These are phyloP conservation scores for Acacia pycnantha DNA, from an alignment of 331 rosid species.

Conservation along the genomic window DNA sequence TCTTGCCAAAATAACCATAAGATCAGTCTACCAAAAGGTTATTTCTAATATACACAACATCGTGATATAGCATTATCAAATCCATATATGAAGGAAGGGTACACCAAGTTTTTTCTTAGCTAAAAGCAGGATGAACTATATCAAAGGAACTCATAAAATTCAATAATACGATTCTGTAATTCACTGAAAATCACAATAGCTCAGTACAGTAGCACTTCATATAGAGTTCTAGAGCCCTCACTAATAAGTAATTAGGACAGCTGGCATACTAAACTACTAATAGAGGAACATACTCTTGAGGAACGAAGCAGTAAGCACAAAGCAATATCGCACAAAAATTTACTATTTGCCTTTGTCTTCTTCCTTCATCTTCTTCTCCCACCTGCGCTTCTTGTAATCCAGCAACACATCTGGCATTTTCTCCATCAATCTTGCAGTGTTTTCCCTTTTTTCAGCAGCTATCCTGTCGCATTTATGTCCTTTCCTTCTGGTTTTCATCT, in stretches of 20 bases:
- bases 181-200: background rate
- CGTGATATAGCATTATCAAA: constrained; percentile 8
- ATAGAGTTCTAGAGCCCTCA: background rate
- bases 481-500: constrained; percentile 81
- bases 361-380: constrained; percentile 84
- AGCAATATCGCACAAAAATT: constrained; percentile 18
- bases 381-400: constrained; percentile 62
- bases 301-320: background rate
- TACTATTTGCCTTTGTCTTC: constrained; percentile 59
- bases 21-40: constrained; percentile 20
- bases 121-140: background rate
- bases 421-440: constrained; percentile 67
- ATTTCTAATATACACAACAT: constrained; percentile 22
- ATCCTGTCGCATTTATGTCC: constrained; percentile 72
- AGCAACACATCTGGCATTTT: constrained; percentile 72
- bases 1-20: background rate
- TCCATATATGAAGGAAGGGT: background rate
- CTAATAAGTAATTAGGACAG: background rate
- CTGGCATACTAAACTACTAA: too few relatives aligned
- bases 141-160: too few relatives aligned
- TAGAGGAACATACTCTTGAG: background rate
- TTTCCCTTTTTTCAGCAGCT: constrained; percentile 59
- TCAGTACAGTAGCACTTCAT: background rate
- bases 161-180: background rate
- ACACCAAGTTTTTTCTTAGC: background rate